Conservation (phyloP, 169 alveolate species). For the Haemoproteus tartakovskyi region DNA sequence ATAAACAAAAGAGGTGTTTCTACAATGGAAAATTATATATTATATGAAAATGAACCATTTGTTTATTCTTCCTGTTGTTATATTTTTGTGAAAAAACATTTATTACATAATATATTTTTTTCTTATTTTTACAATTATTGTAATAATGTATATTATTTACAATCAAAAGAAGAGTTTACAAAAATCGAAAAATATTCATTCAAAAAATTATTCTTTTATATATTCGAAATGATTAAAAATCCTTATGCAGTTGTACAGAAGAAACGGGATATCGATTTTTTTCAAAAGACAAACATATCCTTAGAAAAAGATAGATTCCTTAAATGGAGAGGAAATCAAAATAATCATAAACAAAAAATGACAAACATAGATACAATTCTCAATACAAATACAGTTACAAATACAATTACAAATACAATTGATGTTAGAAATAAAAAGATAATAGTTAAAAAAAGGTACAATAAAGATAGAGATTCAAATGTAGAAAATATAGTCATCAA, state of each 20-base stretch:
- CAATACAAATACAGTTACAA: no score
- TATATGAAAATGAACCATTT: background rate
- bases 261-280: background rate
- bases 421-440: background rate
- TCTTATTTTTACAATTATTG: conserved; percentile 33
- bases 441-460: background rate
- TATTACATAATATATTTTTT: conserved; percentile 15
- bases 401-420: no score
- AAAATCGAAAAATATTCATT: conserved; percentile 1
- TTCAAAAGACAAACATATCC: no score
- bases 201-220: conserved; percentile 23
- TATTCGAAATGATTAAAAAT: conserved; percentile 6
- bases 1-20: background rate
- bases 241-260: conserved; percentile 3
- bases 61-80: conserved; percentile 6
- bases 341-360: no score
- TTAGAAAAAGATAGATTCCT: no score
- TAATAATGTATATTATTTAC: conserved; percentile 5
- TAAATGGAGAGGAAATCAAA: no score
- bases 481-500: no score
- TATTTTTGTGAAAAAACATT: conserved; percentile 14
- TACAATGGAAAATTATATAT: background rate
- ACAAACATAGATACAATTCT: no score
- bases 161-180: background rate
- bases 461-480: no score